Evolutionary conservation across 352 stramenopile species (phyloP).

Genomic region (Phytophthora colocasiae): DNA sequence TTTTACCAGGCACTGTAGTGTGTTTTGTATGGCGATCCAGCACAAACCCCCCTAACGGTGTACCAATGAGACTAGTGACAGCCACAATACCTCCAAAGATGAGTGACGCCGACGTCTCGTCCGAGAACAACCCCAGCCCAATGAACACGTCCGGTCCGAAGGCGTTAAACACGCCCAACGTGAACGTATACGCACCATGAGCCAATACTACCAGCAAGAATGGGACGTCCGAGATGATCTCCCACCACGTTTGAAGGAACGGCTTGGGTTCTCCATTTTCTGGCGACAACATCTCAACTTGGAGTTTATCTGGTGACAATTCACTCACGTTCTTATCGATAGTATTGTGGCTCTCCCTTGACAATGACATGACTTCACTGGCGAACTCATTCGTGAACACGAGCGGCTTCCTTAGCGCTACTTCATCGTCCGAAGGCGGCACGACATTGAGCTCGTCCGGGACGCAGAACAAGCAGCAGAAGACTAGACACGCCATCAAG

Average conservation of each 20-base stretch:
- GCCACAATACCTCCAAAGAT: slow-evolving; percentile 78
- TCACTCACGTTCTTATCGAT: slow-evolving; percentile 14
- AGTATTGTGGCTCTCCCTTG: slow-evolving; percentile 27
- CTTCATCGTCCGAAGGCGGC: slow-evolving; percentile 36
- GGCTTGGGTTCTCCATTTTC: slow-evolving; percentile 22
- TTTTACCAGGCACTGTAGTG: slow-evolving; percentile 39
- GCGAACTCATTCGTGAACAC: slow-evolving; percentile 41
- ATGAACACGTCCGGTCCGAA: slow-evolving; percentile 87
- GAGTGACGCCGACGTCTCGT: slow-evolving; percentile 69
- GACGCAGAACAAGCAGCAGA: slow-evolving; percentile 59
- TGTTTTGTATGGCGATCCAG: slow-evolving; percentile 53
- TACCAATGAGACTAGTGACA: slow-evolving; percentile 79
- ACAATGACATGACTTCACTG: slow-evolving; percentile 37
- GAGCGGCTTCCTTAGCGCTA: slow-evolving; percentile 22
- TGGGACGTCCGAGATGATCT: slow-evolving; percentile 60
- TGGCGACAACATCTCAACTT: slow-evolving; percentile 12
- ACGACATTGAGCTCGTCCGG: slow-evolving; percentile 48
- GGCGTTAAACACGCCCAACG: slow-evolving; percentile 72
- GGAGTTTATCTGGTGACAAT: slow-evolving; percentile 23
- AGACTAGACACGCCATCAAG: slow-evolving; percentile 72
- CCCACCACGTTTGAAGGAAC: slow-evolving; percentile 44
- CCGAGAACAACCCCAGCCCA: slow-evolving; percentile 74
- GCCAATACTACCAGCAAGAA: slow-evolving; percentile 77
- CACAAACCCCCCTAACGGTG: slow-evolving; percentile 73
- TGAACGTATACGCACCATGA: slow-evolving; percentile 82